These are phyloP conservation scores for Sphagnum contortum DNA, from an alignment of 225 moss, liverwort and hornwort species.

Conservation along the genomic window DNA sequence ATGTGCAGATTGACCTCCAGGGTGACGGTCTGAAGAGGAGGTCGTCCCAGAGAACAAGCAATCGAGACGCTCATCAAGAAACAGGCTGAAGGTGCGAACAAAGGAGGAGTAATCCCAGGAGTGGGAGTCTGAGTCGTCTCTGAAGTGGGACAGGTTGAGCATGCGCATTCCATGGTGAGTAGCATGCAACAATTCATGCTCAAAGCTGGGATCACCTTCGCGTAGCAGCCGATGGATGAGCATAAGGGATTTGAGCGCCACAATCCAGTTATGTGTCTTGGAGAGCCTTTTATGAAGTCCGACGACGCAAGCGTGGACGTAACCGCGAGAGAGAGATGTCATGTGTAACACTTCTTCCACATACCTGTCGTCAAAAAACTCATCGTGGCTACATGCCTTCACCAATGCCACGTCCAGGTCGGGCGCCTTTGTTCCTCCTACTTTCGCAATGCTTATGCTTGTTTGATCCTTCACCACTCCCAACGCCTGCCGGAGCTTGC, in stretches of 20 bases:
- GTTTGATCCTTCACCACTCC: slow-evolving; percentile 85
- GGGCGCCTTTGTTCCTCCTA: slow-evolving; percentile 54
- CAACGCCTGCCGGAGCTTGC: slow-evolving; percentile 83
- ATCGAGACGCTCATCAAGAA: slow-evolving; percentile 79
- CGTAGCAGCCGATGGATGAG: slow-evolving; percentile 83
- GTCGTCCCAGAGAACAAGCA: slow-evolving; percentile 23
- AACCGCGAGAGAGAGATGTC: slow-evolving; percentile 70
- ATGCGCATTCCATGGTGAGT: slow-evolving; percentile 70
- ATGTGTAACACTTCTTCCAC: slow-evolving; percentile 72
- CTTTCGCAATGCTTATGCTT: slow-evolving; percentile 85
- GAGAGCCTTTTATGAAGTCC: slow-evolving; percentile 44
- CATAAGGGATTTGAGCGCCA: slow-evolving; percentile 83
- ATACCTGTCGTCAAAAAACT: slow-evolving; percentile 66
- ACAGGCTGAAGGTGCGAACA: slow-evolving; percentile 76
- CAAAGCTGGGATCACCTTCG: slow-evolving; percentile 74
- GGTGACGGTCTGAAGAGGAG: slow-evolving; percentile 14
- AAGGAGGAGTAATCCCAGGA: slow-evolving; percentile 91
- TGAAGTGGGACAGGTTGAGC: slow-evolving; percentile 68
- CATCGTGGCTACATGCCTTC: slow-evolving; percentile 92
- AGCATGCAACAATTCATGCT: slow-evolving; percentile 56
- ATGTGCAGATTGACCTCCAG: slow-evolving; percentile 19
- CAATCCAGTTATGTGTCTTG: slow-evolving; percentile 91
- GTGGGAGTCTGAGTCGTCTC: slow-evolving; percentile 72
- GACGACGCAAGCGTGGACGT: slow-evolving; percentile 60
- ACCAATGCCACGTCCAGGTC: slow-evolving; percentile 83